phyloP scores from a whole-genome alignment of 495 filamentous ascomycete species.

The Hypoxylon trugodes region DNA sequence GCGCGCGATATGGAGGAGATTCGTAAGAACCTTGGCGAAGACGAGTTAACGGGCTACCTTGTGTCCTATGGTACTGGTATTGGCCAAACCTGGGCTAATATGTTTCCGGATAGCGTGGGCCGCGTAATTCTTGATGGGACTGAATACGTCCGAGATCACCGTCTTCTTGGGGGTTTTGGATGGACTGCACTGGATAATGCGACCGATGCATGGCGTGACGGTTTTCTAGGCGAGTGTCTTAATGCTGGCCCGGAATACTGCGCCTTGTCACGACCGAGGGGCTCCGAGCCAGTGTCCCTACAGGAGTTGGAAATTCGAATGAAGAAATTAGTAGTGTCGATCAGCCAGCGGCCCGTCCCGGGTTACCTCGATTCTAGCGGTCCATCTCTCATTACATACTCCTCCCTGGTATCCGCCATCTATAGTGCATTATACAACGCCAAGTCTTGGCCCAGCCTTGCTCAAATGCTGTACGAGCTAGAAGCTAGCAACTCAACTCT shows the following conservation, averaged over 20 bases:
- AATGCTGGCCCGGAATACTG: conserved; percentile 55
- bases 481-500: conserved; percentile 55
- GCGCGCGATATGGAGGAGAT: conserved; percentile 61
- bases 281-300: conserved; percentile 44
- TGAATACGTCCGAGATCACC: conserved; percentile 60
- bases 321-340: conserved; percentile 45
- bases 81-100: conserved; percentile 63
- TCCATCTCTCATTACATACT: conserved; percentile 54
- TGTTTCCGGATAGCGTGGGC: conserved; percentile 58
- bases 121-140: conserved; percentile 59
- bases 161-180: conserved; percentile 54
- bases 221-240: conserved; percentile 58
- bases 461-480: conserved; percentile 51
- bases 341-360: conserved; percentile 45
- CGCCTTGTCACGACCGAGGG: conserved; percentile 47
- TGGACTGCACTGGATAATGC: conserved; percentile 57
- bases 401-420: conserved; percentile 46
- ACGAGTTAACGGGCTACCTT: conserved; percentile 67
- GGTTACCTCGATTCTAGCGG: conserved; percentile 48
- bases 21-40: conserved; percentile 56
- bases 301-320: conserved; percentile 48
- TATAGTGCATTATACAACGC: conserved; percentile 54
- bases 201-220: conserved; percentile 57
- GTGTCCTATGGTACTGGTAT: conserved; percentile 76
- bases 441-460: conserved; percentile 50